Percentiles rank a stretch among this genome's conserved stretches.
Evolutionary conservation across 805 yeast genomes (phyloP).

Genomic region (Wickerhamomyces mucosus): DNA sequence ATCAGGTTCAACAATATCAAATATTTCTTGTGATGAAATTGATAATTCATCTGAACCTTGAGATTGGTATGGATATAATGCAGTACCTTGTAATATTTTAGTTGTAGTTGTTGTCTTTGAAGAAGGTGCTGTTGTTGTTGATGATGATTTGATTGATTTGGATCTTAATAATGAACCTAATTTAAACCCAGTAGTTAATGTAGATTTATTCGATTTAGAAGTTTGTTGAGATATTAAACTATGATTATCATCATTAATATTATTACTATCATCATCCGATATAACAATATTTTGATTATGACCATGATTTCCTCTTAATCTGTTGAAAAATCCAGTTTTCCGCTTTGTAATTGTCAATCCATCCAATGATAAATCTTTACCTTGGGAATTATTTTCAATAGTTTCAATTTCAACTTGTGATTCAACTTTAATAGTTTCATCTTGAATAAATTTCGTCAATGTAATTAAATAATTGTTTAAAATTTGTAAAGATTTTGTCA

Average conservation of each 20-base stretch:
- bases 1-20: constrained; percentile 55
- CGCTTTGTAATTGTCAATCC: constrained; percentile 38
- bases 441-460: constrained; percentile 54
- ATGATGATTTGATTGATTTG: constrained; percentile 7
- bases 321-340: constrained; percentile 51
- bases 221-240: constrained; percentile 14
- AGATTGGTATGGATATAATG: constrained; percentile 34
- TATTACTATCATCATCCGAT: constrained; percentile 1
- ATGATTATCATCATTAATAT: constrained; percentile 14
- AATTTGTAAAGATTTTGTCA: constrained; percentile 26
- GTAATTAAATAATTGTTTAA: constrained; percentile 41
- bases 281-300: constrained; percentile 12
- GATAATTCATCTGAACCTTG: constrained; percentile 70
- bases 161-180: constrained; percentile 14
- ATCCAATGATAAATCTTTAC: constrained; percentile 54
- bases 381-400: constrained; percentile 77
- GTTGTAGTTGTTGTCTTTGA: constrained; percentile 16
- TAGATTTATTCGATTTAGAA: constrained; percentile 8
- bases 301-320: constrained; percentile 14
- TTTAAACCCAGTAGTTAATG: constrained; percentile 7
- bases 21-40: constrained; percentile 48
- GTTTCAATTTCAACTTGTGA: constrained; percentile 87
- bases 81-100: constrained; percentile 29
- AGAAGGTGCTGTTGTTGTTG: constrained; percentile 1
- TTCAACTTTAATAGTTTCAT: constrained; percentile 65